A percentile compares a stretch with the other conserved stretches of the same genome.
These are phyloP conservation scores for Meredithiella fracta DNA, from an alignment of 2,329 filamentous ascomycete species.

Conservation along the genomic window DNA sequence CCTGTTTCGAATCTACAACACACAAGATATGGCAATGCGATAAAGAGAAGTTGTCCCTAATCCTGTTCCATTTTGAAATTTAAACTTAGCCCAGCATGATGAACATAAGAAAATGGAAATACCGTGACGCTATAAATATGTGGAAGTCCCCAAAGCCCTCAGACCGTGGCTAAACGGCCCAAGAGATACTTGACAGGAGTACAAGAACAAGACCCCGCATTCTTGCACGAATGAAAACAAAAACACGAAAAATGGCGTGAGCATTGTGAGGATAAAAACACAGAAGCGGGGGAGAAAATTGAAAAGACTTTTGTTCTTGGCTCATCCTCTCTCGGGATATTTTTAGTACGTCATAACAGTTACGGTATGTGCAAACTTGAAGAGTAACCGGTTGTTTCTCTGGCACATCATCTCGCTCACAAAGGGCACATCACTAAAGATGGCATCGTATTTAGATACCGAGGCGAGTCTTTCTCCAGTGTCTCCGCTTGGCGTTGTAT, in stretches of 20 bases:
- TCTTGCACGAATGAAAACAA: not conserved
- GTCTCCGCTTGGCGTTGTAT: slow-evolving; percentile 99
- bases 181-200: not conserved
- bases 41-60: slow-evolving; percentile 8
- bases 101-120: slow-evolving; percentile 7
- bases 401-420: slow-evolving; percentile 13
- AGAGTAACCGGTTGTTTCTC: slow-evolving; percentile 7
- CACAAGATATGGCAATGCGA: not conserved
- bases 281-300: not conserved
- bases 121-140: not conserved
- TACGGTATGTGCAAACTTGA: slow-evolving; percentile 11
- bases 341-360: slow-evolving; percentile 11
- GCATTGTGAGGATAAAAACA: slow-evolving; percentile 5
- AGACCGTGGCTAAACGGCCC: not conserved
- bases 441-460: slow-evolving; percentile 56
- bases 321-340: slow-evolving; percentile 13
- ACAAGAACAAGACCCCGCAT: not conserved
- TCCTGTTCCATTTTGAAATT: slow-evolving; percentile 9
- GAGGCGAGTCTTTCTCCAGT: slow-evolving; percentile 99
- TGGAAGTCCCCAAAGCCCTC: not conserved
- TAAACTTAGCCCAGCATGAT: slow-evolving; percentile 6
- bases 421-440: slow-evolving; percentile 13
- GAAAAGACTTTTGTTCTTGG: slow-evolving; percentile 7
- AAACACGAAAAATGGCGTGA: slow-evolving; percentile 1
- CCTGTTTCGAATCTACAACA: not conserved